Evolutionary conservation across 352 stramenopile genomes (phyloP), one percentile per base, ranked within the genome.

Genomic region (Globisporangium recalcitrans): DNA sequence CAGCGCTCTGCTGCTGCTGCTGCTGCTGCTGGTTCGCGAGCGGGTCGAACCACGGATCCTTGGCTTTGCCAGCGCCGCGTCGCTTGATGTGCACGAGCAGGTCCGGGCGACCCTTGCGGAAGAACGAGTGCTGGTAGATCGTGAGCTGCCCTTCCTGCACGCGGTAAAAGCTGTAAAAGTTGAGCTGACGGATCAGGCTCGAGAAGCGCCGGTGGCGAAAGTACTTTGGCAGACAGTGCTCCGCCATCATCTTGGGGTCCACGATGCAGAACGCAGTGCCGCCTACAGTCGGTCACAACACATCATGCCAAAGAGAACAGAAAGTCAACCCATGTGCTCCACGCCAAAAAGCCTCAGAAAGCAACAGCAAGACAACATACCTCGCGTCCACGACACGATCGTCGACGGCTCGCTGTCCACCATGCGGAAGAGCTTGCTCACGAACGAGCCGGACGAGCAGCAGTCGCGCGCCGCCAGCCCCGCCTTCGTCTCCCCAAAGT

Each of bases 141-240:
- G 84, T 90, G 40, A 91, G 67, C 67, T 91, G 83, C 11, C 85
- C 85, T 63, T 93, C 85, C 59, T 90, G 87, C 52, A 96, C 87
- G 48, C 90, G 89, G 70, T 96, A 95, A 53, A 96, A 96, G 72
- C 82, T 93, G 85, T 96, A 96, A 60, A 96, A 96, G 69, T 96
- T 96, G 54, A 96, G 71, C 78, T 96, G 88, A 10, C 88, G 88
- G 60, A 96, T 94, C 21, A 96, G 68, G 59, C 80, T 93, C 38
- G 89, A 93, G 61, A 96, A 96, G 24, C 88, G 80, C 3, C 84
- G 82, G 68, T 96, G 88, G 54, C 88, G 87, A 62, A 96, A 96
- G 71, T 96, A 96, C 74, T 96, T 95, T 42, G 88, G 88, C 24
- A 96, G 70, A 56, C 87, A 93, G 62, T 94, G 83, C 63, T 93